Base-by-base conservation (phyloP, 192 early-diverging fungal genomes). In the Backusella psychrophila region DNA sequence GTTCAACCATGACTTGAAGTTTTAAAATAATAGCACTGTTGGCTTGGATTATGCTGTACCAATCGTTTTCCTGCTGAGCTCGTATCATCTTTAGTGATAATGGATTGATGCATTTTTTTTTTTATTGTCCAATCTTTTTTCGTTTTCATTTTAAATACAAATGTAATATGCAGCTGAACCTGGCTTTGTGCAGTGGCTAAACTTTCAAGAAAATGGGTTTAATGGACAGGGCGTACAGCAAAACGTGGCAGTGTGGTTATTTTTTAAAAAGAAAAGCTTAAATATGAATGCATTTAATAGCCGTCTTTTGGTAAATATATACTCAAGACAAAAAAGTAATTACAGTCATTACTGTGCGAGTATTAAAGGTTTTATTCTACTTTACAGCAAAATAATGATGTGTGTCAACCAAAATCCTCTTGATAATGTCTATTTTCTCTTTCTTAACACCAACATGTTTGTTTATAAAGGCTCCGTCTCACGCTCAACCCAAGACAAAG, bases 401-500 rank as follows among this genome's bases (percentile, higher is more conserved):
- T 44, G 17, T 44, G 0, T 44, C 6, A 53, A 56, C 19, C 5
- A 52, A n/a, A 33, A 33, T 52, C 49, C 19, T 9, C 11, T 11
- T 21, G 7, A 44, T 17, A 44, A 14, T 56, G 1, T 56, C n/a
- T 56, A 12, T 56, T 21, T 21, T 23, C 7, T 21, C 7, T 53
- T 21, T 8, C 7, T 53, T 8, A 52, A 52, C 19, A 17, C n/a
- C 0, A 35, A 38, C 4, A 52, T 0, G 23, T 5, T 8, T 56
- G 34, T 21, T 33, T 71, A 95, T 82, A 3, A 91, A 85, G 71
- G 81, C 76, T 6, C 81, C 2, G 95, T 93, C 75, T 97, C 94
- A 66, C 89, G 84, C 83, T 91, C 85, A 46, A 98, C 85, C 96
- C 96, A 98, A 74, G 91, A 81, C 74, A 90, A 87, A 31, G 87